A percentile compares a stretch with the other conserved stretches of the same genome.
Conservation (phyloP, 805 yeast species). For the Starmerella roubikii region DNA sequence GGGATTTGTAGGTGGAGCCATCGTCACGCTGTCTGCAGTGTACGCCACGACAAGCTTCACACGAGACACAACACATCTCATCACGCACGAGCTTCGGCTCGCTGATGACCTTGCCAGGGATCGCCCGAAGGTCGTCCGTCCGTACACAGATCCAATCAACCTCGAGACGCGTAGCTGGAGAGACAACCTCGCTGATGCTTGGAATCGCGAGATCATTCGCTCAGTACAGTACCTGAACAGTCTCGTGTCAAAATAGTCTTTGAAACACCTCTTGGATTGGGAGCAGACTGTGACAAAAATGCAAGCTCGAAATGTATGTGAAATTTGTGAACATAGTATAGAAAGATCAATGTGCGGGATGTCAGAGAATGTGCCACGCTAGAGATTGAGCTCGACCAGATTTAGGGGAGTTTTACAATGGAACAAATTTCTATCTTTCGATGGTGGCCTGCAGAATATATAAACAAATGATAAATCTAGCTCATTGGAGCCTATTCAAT, state of each 20-base stretch:
- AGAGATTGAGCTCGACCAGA: too few species aligned
- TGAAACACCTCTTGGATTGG: too few species aligned
- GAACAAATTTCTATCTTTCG: too few species aligned
- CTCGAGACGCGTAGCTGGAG: conserved; percentile 36
- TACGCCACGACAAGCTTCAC: conserved; percentile 50
- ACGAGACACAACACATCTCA: conserved; percentile 33
- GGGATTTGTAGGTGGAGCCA: conserved; percentile 47
- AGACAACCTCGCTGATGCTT: conserved; percentile 61
- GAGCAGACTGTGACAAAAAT: too few species aligned
- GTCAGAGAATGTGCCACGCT: too few species aligned
- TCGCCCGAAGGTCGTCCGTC: conserved; percentile 35
- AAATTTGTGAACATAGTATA: too few species aligned
- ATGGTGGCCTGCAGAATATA: too few species aligned
- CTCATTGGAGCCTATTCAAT: too few species aligned
- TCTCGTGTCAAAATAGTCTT: conserved; percentile 3
- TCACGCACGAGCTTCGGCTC: conserved; percentile 36
- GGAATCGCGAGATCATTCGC: conserved; percentile 61
- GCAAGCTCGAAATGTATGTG: too few species aligned
- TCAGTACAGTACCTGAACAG: conserved; percentile 50
- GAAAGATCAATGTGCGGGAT: too few species aligned
- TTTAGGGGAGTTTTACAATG: too few species aligned
- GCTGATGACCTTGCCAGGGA: conserved; percentile 40
- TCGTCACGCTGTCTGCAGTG: conserved; percentile 45
- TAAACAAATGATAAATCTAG: too few species aligned
- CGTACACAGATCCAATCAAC: conserved; percentile 33